These are phyloP conservation scores for Malus hybrid DNA, from an alignment of 331 rosid species.

Conservation along the genomic window DNA sequence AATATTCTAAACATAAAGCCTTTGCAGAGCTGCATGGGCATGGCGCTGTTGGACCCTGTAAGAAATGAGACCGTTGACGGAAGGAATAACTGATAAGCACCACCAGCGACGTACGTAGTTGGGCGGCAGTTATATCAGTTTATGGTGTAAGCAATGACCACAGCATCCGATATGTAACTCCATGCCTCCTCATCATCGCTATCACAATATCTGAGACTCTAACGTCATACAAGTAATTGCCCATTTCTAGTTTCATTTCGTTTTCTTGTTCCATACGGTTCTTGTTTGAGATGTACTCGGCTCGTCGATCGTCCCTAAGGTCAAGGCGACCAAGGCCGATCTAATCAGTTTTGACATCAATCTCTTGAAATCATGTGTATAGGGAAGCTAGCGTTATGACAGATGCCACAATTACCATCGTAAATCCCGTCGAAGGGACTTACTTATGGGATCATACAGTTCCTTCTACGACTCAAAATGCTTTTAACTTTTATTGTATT, in stretches of 20 bases:
- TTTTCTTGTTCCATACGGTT: too few relatives aligned
- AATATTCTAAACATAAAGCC: neutral
- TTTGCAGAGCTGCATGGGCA: neutral
- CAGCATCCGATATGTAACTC: neutral
- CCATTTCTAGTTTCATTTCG: neutral
- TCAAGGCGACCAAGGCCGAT: too few relatives aligned
- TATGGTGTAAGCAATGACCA: neutral
- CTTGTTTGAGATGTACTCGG: too few relatives aligned
- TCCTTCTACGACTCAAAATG: neutral
- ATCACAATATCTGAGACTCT: neutral
- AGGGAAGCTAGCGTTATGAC: too few relatives aligned
- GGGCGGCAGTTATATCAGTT: neutral
- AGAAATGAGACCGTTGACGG: neutral
- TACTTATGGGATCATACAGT: neutral
- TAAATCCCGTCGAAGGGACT: too few relatives aligned
- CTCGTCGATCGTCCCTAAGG: too few relatives aligned
- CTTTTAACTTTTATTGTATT: too few relatives aligned
- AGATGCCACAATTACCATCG: too few relatives aligned
- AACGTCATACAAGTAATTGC: neutral
- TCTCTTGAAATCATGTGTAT: too few relatives aligned
- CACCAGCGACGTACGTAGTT: neutral
- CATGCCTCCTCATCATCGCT: neutral
- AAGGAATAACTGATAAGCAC: neutral
- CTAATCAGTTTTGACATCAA: too few relatives aligned
- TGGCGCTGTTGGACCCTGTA: neutral